phyloP scores from a whole-genome alignment of 2,329 filamentous ascomycete genomes.

The Lasiodiplodia sp. region DNA sequence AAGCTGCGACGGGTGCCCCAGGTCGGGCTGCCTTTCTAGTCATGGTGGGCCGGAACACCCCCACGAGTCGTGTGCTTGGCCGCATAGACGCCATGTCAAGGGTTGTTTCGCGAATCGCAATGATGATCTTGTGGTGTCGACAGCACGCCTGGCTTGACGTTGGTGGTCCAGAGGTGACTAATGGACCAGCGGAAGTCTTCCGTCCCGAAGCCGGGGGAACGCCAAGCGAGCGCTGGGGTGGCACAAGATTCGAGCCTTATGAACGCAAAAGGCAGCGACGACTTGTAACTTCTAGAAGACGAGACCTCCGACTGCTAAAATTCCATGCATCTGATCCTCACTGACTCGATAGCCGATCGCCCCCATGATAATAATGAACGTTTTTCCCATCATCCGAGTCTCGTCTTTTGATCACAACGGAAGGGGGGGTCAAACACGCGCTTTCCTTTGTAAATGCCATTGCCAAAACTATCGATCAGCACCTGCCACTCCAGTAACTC shows the following conservation, averaged over 20 bases:
- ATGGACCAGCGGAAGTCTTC: constrained; percentile 8
- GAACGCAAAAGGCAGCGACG: no score
- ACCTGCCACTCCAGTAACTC: neutral
- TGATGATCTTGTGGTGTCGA: constrained; percentile 13
- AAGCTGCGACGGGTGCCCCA: neutral
- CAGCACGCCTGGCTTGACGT: constrained; percentile 6
- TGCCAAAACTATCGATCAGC: neutral
- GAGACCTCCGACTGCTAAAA: no score
- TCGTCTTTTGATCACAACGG: no score
- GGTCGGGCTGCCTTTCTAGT: constrained; percentile 13
- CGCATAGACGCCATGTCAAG: constrained; percentile 2
- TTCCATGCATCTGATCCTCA: no score
- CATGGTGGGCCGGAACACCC: neutral
- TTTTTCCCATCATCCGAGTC: no score
- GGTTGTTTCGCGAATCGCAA: constrained; percentile 7
- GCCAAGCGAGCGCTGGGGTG: neutral
- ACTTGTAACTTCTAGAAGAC: no score
- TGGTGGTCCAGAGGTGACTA: constrained; percentile 5
- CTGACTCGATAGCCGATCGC: no score
- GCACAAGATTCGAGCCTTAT: no score
- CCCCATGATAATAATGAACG: no score
- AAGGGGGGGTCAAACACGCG: no score
- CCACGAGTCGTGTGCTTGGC: constrained; percentile 15
- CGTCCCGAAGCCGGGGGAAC: neutral
- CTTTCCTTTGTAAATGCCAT: no score